Evolutionary conservation across 257 asterid genomes (phyloP).

Genomic region (Ocimum tenuiflorum): DNA sequence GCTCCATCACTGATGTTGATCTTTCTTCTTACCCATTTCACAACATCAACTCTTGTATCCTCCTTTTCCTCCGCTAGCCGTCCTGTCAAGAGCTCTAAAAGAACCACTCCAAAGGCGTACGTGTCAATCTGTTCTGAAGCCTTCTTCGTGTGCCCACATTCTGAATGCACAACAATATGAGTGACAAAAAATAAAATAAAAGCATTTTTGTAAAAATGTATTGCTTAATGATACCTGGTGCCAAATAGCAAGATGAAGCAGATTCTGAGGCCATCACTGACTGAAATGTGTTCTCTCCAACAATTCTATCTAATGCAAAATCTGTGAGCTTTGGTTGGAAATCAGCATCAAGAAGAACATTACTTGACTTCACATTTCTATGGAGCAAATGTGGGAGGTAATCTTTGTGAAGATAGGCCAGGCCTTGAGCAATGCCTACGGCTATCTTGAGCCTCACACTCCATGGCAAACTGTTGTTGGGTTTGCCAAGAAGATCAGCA

Average conservation of each 20-base stretch:
- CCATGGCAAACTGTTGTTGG: conserved; percentile 52
- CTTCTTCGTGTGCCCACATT: conserved; percentile 57
- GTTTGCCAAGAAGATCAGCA: conserved; percentile 48
- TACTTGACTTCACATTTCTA: conserved; percentile 60
- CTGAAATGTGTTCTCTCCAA: conserved; percentile 50
- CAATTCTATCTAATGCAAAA: too few species aligned
- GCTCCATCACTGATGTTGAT: conserved; percentile 61
- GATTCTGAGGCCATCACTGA: too few species aligned
- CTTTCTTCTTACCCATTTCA: conserved; percentile 81
- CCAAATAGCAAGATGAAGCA: conserved; percentile 57
- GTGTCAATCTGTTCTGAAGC: conserved; percentile 58
- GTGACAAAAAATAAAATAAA: too few species aligned
- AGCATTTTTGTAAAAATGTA: too few species aligned
- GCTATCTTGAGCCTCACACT: conserved; percentile 53
- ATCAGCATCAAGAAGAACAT: conserved; percentile 65
- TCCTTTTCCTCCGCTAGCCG: conserved; percentile 41
- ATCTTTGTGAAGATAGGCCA: conserved; percentile 78
- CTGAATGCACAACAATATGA: conserved; percentile 44
- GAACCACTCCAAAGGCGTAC: conserved; percentile 67
- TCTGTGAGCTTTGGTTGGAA: conserved; percentile 72
- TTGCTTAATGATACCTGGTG: conserved; percentile 96
- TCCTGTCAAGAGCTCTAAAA: conserved; percentile 74
- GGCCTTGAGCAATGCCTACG: conserved; percentile 70
- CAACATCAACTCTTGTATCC: conserved; percentile 58
- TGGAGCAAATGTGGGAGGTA: conserved; percentile 67